These are phyloP conservation scores for Withania somnifera DNA, from an alignment of 305 asterid genomes.

Conservation along the genomic window DNA sequence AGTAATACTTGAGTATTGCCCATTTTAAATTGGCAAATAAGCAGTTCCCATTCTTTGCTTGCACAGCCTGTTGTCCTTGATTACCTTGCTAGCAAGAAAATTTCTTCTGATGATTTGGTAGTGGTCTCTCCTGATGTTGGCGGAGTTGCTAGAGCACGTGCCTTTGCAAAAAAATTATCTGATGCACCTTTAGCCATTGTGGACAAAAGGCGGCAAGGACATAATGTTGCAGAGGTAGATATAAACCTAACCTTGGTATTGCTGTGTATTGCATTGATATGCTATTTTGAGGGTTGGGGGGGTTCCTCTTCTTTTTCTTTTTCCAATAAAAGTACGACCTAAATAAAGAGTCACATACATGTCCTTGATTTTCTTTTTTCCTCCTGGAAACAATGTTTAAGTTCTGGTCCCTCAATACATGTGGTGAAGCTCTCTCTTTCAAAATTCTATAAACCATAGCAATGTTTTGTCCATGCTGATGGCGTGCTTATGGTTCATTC, in stretches of 20 bases:
- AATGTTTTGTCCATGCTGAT: not conserved
- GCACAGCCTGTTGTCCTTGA: conserved; percentile 83
- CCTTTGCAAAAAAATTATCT: conserved; percentile 87
- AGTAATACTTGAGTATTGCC: not conserved
- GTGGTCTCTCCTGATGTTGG: conserved; percentile 98
- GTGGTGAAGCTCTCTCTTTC: not conserved
- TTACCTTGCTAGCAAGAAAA: conserved; percentile 89
- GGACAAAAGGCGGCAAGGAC: conserved; percentile 89
- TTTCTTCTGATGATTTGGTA: conserved; percentile 63
- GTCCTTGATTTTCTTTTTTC: not conserved
- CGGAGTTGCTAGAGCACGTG: conserved; percentile 92
- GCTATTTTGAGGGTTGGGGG: not conserved
- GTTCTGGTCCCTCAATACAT: not conserved
- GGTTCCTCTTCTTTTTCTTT: not conserved
- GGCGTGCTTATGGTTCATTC: too few relatives aligned
- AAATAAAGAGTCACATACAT: not conserved
- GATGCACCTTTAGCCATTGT: conserved; percentile 95
- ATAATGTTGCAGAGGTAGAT: conserved; percentile 83
- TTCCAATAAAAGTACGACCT: not conserved
- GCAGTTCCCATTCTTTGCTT: conserved; percentile 2
- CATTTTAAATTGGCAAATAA: not conserved
- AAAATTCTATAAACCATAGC: not conserved
- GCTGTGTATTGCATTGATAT: not conserved
- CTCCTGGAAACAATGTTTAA: not conserved
- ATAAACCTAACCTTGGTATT: not conserved